Percentiles rank a stretch among this genome's conserved stretches.
Evolutionary conservation across 2,329 filamentous ascomycete genomes (phyloP).

Genomic region (Diaporthe caulivora): DNA sequence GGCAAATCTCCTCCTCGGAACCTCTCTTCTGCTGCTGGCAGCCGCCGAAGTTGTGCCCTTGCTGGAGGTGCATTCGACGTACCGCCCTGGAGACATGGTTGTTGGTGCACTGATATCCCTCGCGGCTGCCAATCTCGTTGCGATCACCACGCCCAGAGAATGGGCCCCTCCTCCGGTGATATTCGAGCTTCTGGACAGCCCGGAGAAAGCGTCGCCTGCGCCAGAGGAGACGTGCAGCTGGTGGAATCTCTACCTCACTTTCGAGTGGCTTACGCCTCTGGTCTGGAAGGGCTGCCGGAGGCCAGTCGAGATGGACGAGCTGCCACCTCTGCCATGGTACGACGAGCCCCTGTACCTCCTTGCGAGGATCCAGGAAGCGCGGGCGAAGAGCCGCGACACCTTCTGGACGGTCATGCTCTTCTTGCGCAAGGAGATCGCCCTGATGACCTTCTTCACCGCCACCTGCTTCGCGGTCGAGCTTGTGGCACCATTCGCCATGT

Average conservation of each 20-base stretch:
- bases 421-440: constrained; percentile 55
- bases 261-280: constrained; percentile 63
- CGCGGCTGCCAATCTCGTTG: constrained; percentile 53
- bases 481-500: constrained; percentile 66
- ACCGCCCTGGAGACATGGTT: constrained; percentile 47
- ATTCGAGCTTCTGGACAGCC: constrained; percentile 53
- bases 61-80: constrained; percentile 38
- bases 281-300: constrained; percentile 59
- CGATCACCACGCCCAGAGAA: constrained; percentile 61
- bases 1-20: constrained; percentile 35
- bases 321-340: constrained; percentile 66
- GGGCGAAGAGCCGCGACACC: constrained; percentile 57
- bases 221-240: constrained; percentile 67
- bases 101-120: constrained; percentile 52
- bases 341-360: constrained; percentile 65
- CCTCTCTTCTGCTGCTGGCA: constrained; percentile 33
- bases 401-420: constrained; percentile 59
- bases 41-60: constrained; percentile 41
- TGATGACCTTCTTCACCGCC: constrained; percentile 59
- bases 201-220: constrained; percentile 54
- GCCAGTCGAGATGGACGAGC: constrained; percentile 59
- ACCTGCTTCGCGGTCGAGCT: constrained; percentile 59
- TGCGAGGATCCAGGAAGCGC: constrained; percentile 56
- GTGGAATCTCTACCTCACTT: constrained; percentile 64
- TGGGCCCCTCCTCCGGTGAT: constrained; percentile 61